These are phyloP conservation scores for Lactifluus piperatus DNA, from an alignment of 768 basidiomycete genomes.

Conservation along the genomic window DNA sequence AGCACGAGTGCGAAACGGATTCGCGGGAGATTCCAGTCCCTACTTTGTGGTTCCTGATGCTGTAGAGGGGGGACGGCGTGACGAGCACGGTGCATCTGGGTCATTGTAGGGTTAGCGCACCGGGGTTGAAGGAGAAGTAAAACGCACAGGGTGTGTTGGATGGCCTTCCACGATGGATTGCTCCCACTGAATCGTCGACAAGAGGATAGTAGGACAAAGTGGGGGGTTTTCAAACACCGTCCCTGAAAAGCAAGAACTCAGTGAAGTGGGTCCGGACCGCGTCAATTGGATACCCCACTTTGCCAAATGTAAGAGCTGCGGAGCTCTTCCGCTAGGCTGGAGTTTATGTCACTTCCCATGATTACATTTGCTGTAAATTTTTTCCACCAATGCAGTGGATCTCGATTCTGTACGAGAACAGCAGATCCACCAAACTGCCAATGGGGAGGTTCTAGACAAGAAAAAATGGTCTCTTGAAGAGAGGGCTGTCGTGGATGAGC, in stretches of 20 bases:
- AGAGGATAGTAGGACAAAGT: slow-evolving; percentile 33
- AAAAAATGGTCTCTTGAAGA: slow-evolving; percentile 27
- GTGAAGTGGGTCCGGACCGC: not conserved
- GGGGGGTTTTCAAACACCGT: slow-evolving; percentile 35
- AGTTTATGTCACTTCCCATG: slow-evolving; percentile 27
- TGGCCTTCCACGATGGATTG: slow-evolving; percentile 51
- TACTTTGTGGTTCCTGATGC: slow-evolving; percentile 3
- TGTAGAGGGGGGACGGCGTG: slow-evolving; percentile 27
- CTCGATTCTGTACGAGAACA: slow-evolving; percentile 24
- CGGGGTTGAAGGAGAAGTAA: not conserved
- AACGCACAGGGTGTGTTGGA: slow-evolving; percentile 47
- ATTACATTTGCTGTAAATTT: slow-evolving; percentile 35
- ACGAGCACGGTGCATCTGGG: slow-evolving; percentile 48
- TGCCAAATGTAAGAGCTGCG: slow-evolving; percentile 38
- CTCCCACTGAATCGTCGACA: slow-evolving; percentile 44
- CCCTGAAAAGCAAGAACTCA: slow-evolving; percentile 24
- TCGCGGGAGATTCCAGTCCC: slow-evolving; percentile 45
- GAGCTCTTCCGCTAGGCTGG: slow-evolving; percentile 35
- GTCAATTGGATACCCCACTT: slow-evolving; percentile 25
- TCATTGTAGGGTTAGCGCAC: not conserved
- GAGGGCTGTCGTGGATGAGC: slow-evolving; percentile 18
- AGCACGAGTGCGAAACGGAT: slow-evolving; percentile 41
- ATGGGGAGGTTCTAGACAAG: slow-evolving; percentile 28
- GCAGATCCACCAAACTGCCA: slow-evolving; percentile 33
- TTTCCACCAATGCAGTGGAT: slow-evolving; percentile 35